Evolutionary conservation across 1,284 basidiomycete genomes (phyloP), one percentile per base, ranked within the genome.

Genomic region (Phylloporus sp.): DNA sequence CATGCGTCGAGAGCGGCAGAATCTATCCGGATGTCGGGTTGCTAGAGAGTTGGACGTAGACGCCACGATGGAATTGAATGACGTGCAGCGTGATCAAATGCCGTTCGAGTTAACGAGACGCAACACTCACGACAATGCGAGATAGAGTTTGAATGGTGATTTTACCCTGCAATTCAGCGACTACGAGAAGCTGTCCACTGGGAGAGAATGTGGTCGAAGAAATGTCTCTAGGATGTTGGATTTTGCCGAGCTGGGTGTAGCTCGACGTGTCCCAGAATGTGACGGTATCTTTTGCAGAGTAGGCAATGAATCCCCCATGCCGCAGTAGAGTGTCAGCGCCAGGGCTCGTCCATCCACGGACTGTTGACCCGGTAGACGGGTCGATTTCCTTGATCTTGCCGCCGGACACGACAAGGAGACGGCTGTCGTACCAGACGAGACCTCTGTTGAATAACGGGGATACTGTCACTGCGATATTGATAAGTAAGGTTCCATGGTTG

Each of bases 401-500:
- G 8, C 31, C 6, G 18, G 65, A 66, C 22, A 51, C 3, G 6
- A 64, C 11, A 18, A 61, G 32, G 26, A 65, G 42, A 3, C 37
- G 46, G 10, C 57, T 11, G 7, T 58, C 15, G 18, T n/a, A 55
- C 64, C 64, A 66, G 22, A 51, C 2, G 3, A 66, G 55, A 18
- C 51, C 55, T 1, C 7, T 37, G n/a, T 63, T 55, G 29, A 1
- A 31, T 8, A 0, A 4, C 17, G 34, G 22, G 6, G 22, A 22
- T 4, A 31, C 50, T 12, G 2, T 6, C 3, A n/a, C 20, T 2
- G 4, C 0, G 17, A 58, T 49, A 3, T 44, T 22, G 2, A 57
- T 0, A 24, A 63, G 47, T 2, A 46, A 39, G 29, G 15, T 17
- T 10, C 55, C 58, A 32, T 32, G 13, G 52, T 24, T 26, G 46